Base-by-base conservation (phyloP, 306 rosid genomes). In the Abrus precatorius region DNA sequence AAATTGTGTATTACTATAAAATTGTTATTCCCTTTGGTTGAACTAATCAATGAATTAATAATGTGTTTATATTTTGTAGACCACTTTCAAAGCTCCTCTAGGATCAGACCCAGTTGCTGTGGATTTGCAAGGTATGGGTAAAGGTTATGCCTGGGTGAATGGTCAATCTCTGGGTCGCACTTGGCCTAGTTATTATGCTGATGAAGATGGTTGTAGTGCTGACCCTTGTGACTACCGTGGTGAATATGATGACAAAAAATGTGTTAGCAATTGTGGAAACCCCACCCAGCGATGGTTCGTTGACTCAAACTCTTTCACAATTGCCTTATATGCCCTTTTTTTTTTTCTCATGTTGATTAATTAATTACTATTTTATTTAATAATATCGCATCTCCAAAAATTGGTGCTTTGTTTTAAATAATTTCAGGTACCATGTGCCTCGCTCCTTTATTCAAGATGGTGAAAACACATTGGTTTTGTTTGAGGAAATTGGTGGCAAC, bases 131-230 rank as follows among this genome's bases (percentile, higher is more conserved):
- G 90, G 92, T 0, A 38, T 90, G 41, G 90, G 89, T 0, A 85
- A 83, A 65, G 91, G 92, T 0, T 14, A 69, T 20, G 92, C 91
- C 29, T 88, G 92, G 94, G 86, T 88, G n/a, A 90, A 87, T 64
- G 94, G 92, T n/a, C 34, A 87, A 3, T 38, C 33, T 5, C 9
- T 87, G 1, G 90, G 91, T 5, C 77, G 94, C 3, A 83, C 74
- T 3, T 85, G 92, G 95, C 90, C 93, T 0, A 80, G 85, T 49
- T 83, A 41, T 60, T 5, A 54, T 6, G 88, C 91, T 0, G 70
- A 4, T 0, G 81, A 72, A 7, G 89, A 84, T 10, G 90, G 84
- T 34, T 91, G 91, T 4, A 80, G 84, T 27, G 34, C 14, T 14
- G 90, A 80, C 0, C 76, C 86, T 38, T 87, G 91, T 49, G 92